Percentiles rank a stretch among this genome's conserved stretches.
Conservation (phyloP, 108 stramenopile species). For the Cylindrotheca fusiformis region DNA sequence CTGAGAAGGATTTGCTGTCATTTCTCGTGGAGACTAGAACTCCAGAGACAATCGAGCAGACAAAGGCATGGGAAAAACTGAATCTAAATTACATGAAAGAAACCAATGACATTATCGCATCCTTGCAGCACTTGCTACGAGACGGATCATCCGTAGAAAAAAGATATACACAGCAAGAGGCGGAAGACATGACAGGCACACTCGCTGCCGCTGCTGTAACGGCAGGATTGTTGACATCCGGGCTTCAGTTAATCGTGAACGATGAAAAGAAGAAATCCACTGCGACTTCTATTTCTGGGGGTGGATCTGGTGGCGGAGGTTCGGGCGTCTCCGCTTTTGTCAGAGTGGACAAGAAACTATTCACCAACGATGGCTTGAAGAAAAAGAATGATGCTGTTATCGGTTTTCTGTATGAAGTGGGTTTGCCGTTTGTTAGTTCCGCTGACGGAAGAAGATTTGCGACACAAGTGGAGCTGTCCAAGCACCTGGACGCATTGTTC, state of each 20-base stretch:
- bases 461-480: constrained; percentile 70
- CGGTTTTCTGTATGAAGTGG: constrained; percentile 71
- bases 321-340: constrained; percentile 16
- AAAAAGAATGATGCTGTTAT: constrained; percentile 69
- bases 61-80: constrained; percentile 66
- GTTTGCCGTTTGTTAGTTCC: constrained; percentile 78
- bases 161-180: constrained; percentile 40
- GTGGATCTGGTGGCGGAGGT: background rate
- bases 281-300: background rate
- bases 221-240: constrained; percentile 31
- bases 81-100: constrained; percentile 54
- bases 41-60: constrained; percentile 27
- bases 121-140: constrained; percentile 49
- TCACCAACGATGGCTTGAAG: constrained; percentile 79
- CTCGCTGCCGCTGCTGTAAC: constrained; percentile 43
- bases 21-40: constrained; percentile 45
- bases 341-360: constrained; percentile 44
- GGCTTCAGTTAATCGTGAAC: constrained; percentile 29
- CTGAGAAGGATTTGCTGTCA: constrained; percentile 12
- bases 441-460: constrained; percentile 77
- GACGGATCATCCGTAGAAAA: constrained; percentile 35
- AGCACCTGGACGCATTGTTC: constrained; percentile 77
- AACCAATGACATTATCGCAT: constrained; percentile 49
- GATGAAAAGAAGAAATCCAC: constrained; percentile 22
- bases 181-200: constrained; percentile 34